Conservation (phyloP, 345 rosid species). For the Anastatica hierochuntica region DNA sequence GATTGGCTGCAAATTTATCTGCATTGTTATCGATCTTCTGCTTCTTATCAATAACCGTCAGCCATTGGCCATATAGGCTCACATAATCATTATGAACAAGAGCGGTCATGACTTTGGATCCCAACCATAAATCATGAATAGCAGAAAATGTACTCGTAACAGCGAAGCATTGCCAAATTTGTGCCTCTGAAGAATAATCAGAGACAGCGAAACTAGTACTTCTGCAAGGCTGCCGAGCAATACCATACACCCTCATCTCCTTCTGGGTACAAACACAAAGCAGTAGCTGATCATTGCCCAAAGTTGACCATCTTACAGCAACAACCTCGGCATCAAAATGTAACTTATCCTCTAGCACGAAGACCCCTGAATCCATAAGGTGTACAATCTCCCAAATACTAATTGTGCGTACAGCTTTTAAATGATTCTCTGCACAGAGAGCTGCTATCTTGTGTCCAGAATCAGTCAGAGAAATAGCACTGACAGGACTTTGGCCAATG, state of each 20-base stretch:
- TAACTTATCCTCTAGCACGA: slow-evolving; percentile 56
- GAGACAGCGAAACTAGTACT: slow-evolving; percentile 30
- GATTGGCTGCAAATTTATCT: slow-evolving; percentile 14
- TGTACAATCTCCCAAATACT: slow-evolving; percentile 53
- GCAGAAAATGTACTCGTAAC: slow-evolving; percentile 38
- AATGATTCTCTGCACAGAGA: slow-evolving; percentile 29
- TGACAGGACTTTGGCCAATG: slow-evolving; percentile 48
- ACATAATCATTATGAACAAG: slow-evolving; percentile 54
- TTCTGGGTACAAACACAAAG: slow-evolving; percentile 69
- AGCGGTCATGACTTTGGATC: slow-evolving; percentile 41
- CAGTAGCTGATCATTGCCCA: slow-evolving; percentile 54
- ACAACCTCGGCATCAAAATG: slow-evolving; percentile 37
- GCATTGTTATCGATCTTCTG: slow-evolving; percentile 17
- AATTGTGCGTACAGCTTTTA: slow-evolving; percentile 28
- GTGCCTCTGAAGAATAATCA: slow-evolving; percentile 28
- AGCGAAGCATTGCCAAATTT: slow-evolving; percentile 73
- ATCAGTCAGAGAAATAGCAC: slow-evolving; percentile 44
- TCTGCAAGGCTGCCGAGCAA: slow-evolving; percentile 37
- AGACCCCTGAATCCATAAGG: slow-evolving; percentile 47
- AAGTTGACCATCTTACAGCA: slow-evolving; percentile 57
- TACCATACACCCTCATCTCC: slow-evolving; percentile 52
- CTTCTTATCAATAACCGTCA: slow-evolving; percentile 33
- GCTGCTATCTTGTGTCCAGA: slow-evolving; percentile 71
- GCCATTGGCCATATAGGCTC: slow-evolving; percentile 49
- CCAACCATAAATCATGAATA: slow-evolving; percentile 55